Evolutionary conservation across 2,329 filamentous ascomycete genomes (phyloP), one percentile per base, ranked within the genome.

Genomic region (Diplocarpon rosae): DNA sequence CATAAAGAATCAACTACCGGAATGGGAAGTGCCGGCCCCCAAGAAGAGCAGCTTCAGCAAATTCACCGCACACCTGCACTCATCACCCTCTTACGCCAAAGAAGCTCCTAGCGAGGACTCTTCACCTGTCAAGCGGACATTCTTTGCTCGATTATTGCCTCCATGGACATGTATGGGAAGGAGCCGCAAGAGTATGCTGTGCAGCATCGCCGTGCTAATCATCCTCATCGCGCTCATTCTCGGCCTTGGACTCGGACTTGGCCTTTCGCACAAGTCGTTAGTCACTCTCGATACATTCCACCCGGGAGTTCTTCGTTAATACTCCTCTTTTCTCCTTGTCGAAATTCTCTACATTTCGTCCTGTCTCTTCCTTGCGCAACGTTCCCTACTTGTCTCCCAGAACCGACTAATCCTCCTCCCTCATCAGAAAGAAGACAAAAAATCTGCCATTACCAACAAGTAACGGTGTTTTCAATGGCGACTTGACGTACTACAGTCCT

Each of bases 401-500:
- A 50, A 42, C 36, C 39, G 39, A 43, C 48, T 52, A 49, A 51
- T 47, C 43, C 37, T 40, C 33, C 38, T 36, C 7, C 32, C 33
- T 41, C 30, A 5, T 16, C 37, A 49, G 32, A 47, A 55, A 52
- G 14, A 52, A 53, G 45, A 24, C 45, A 16, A 42, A 54, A 40
- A 70, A 72, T 50, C 63, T 76, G 6, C 72, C 73, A 3, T 65
- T 76, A 7, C 73, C 73, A 2, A 65, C 64, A 17, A 68, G 72
- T 44, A 66, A 67, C 10, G 66, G 69, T 1, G 69, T 70, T 0
- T 76, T 75, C 55, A 70, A 65, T 3, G 82, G 80, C 42, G 79
- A 85, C 39, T 61, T 85, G 40, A 86, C 81, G 1, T 89, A 79
- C 65, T 89, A 83, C 61, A 65, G 67, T 14, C 75, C 81, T 0